Conservation (phyloP, 768 basidiomycete genomes). For the Lactarius indigo region DNA sequence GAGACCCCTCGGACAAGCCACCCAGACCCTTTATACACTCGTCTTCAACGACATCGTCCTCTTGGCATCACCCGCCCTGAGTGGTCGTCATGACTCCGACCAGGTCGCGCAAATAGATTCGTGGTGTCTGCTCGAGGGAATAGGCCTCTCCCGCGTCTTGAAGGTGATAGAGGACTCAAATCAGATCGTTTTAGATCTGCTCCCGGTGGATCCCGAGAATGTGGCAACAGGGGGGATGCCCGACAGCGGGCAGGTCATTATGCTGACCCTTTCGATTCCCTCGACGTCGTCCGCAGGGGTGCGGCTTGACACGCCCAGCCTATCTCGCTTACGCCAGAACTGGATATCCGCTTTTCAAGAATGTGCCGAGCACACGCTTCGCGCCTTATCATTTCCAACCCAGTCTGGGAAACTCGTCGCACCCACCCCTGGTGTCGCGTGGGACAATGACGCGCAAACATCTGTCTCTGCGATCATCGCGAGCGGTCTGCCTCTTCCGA, state of each 20-base stretch:
- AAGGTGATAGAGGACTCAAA: conserved; percentile 39
- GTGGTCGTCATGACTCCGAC: conserved; percentile 25
- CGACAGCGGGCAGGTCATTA: conserved; percentile 33
- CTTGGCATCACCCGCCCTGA: conserved; percentile 41
- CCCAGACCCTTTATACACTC: conserved; percentile 30
- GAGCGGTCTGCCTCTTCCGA: conserved; percentile 57
- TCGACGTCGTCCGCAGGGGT: conserved; percentile 30
- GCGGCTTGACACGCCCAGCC: conserved; percentile 32
- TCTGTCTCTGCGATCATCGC: conserved; percentile 40
- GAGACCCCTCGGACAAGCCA: conserved; percentile 4
- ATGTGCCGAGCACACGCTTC: conserved; percentile 48
- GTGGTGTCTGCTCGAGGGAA: conserved; percentile 43
- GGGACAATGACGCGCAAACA: conserved; percentile 33
- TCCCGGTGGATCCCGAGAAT: conserved; percentile 43
- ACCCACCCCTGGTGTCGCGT: conserved; percentile 30
- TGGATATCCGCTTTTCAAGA: conserved; percentile 55
- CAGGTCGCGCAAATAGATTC: conserved; percentile 27
- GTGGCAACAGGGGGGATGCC: conserved; percentile 38
- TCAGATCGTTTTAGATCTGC: conserved; percentile 44
- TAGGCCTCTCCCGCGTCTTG: conserved; percentile 50
- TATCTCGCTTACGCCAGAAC: conserved; percentile 30
- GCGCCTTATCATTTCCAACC: conserved; percentile 41
- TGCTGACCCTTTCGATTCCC: conserved; percentile 36
- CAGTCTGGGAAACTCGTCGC: conserved; percentile 32
- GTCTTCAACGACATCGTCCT: conserved; percentile 71